phyloP scores from a whole-genome alignment of 1,284 basidiomycete genomes.

The Ceratobasidium theobromae region DNA sequence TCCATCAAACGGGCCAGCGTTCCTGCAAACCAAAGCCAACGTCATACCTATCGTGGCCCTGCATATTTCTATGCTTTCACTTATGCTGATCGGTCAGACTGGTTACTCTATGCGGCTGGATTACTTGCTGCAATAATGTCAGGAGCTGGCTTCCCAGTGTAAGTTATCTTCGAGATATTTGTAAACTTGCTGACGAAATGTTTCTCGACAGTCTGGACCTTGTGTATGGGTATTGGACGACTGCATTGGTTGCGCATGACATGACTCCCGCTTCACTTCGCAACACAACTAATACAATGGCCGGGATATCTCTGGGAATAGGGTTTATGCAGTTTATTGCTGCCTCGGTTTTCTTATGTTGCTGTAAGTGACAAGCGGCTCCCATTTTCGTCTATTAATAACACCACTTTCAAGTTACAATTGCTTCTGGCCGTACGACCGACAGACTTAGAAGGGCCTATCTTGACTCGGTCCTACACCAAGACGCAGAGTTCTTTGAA shows the following conservation, averaged over 20 bases:
- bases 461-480: constrained; percentile 45
- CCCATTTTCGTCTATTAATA: neutral
- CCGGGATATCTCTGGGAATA: constrained; percentile 9
- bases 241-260: neutral
- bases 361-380: neutral
- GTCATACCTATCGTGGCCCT: neutral
- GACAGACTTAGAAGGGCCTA: constrained; percentile 44
- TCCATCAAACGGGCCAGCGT: neutral
- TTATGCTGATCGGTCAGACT: constrained; percentile 16
- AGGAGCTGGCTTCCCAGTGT: constrained; percentile 25
- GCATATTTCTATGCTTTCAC: constrained; percentile 24
- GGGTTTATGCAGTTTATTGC: constrained; percentile 15
- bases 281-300: constrained; percentile 16
- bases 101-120: constrained; percentile 3
- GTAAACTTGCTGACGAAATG: neutral
- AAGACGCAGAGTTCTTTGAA: constrained; percentile 48
- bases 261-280: neutral
- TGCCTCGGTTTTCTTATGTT: constrained; percentile 9
- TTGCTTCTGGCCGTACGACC: constrained; percentile 43
- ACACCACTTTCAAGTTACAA: constrained; percentile 38
- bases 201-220: neutral
- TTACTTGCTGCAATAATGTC: constrained; percentile 7
- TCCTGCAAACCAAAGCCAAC: neutral
- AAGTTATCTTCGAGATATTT: neutral
- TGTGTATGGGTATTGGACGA: constrained; percentile 21